Base-by-base conservation (phyloP, 2,329 filamentous ascomycete species). In the Aureobasidium sp. region DNA sequence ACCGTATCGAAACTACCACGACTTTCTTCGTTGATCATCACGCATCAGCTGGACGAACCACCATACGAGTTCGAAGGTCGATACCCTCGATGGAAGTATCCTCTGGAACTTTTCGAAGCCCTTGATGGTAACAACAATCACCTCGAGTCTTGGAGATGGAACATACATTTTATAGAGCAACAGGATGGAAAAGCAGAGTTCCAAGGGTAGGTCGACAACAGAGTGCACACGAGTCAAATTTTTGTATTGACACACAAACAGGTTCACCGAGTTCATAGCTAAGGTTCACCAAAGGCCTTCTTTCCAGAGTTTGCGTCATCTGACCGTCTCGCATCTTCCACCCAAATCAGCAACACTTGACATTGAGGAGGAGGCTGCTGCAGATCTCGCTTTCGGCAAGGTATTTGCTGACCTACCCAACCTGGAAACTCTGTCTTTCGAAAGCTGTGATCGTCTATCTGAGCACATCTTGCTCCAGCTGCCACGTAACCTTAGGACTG, bases 371-470 rank as follows among this genome's bases (percentile, higher is more conserved):
- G 63, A 62, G 34, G 50, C 60, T 45, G 61, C 62, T 39, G 58
- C 61, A 29, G 62, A 63, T 29, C 34, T 61, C 8, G 63, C 53
- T 30, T 62, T 65, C 29, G 64, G 59, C 50, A 58, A 63, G 27
- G 47, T 61, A 1, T 45, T 65, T 30, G 44, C 13, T 42, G 16
- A 81, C 30, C 79, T 97, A 9, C 82, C 85, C 0, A 74, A 81
- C 1, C 77, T 97, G 7, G 81, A 81, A 60, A 82, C 86, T 60
- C 76, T 97, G 11, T 79, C 86, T 1, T 86, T 97, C 66, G 85
- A 92, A 69, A 87, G 87, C 8, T 95, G 87, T 47, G 87, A 86
- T 3, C 79, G 89, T 37, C 81, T 91, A 62, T 88, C 88, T 68
- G 81, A 85, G 8, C 77, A 79, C 9, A 78, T 95, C 21, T 76